phyloP scores from a whole-genome alignment of 2,329 filamentous ascomycete species.

The Ophiostoma sp. region DNA sequence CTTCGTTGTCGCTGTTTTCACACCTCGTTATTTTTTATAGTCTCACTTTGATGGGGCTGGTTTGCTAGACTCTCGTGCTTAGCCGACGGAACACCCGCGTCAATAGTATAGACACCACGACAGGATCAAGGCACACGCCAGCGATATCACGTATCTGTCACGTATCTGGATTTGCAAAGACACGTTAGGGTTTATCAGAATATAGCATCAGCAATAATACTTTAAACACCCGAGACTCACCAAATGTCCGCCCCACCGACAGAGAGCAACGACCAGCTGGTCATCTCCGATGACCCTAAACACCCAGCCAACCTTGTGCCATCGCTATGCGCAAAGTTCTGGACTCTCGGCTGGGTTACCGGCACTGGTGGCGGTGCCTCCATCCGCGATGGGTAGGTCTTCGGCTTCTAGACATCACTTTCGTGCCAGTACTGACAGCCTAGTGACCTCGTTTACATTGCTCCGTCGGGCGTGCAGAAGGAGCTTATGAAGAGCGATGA shows the following conservation, averaged over 20 bases:
- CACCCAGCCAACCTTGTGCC: constrained; percentile 96
- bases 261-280: constrained; percentile 46
- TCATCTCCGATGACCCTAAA: constrained; percentile 62
- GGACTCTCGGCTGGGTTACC: constrained; percentile 89
- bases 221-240: not conserved
- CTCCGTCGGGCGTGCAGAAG: constrained; percentile 94
- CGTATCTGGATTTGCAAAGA: not conserved
- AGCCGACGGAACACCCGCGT: not conserved
- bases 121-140: not conserved
- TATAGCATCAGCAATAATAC: not conserved
- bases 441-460: constrained; percentile 86
- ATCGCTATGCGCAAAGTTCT: constrained; percentile 90
- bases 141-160: too few relatives aligned
- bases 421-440: not conserved
- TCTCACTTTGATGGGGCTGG: too few relatives aligned
- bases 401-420: not conserved
- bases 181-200: not conserved
- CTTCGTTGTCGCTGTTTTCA: constrained; percentile 3
- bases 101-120: not conserved
- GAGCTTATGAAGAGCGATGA: constrained; percentile 87
- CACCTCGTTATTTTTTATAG: not conserved
- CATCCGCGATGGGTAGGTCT: constrained; percentile 56
- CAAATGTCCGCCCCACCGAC: not conserved
- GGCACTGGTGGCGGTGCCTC: constrained; percentile 78
- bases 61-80: not conserved